These are phyloP conservation scores for Bisporella sp. DNA, from an alignment of 2,329 filamentous ascomycete species.

Conservation along the genomic window DNA sequence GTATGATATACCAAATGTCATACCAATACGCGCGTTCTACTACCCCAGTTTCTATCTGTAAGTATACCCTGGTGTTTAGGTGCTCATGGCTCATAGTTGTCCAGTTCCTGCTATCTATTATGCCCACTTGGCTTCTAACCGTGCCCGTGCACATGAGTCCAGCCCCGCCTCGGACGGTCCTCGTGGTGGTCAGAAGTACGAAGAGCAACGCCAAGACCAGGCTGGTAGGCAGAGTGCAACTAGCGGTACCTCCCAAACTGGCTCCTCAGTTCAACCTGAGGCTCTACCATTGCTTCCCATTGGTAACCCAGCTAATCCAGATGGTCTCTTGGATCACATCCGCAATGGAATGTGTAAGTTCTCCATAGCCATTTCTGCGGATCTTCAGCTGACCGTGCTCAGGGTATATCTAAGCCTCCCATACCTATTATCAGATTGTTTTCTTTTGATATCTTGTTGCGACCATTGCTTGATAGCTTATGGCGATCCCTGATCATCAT, in stretches of 20 bases:
- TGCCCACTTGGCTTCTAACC: constrained; percentile 78
- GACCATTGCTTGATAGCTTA: background rate
- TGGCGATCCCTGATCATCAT: background rate
- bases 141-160: constrained; percentile 69
- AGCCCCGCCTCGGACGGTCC: constrained; percentile 37
- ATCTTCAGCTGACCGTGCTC: background rate
- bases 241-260: constrained; percentile 15
- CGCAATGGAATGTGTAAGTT: constrained; percentile 22
- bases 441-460: background rate
- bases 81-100: constrained; percentile 15
- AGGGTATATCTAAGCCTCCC: constrained; percentile 24
- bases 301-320: constrained; percentile 10
- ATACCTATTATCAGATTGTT: too few relatives aligned
- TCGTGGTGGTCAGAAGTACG: constrained; percentile 35
- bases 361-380: background rate
- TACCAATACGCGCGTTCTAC: constrained; percentile 92
- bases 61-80: constrained; percentile 24
- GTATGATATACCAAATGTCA: constrained; percentile 89
- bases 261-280: constrained; percentile 12
- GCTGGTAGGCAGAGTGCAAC: constrained; percentile 4
- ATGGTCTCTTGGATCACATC: constrained; percentile 6
- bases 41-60: constrained; percentile 67
- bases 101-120: constrained; percentile 82
- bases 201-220: constrained; percentile 19
- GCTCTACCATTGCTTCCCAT: constrained; percentile 21